These are phyloP conservation scores for Sclerotinia glacialis DNA, from an alignment of 2,329 filamentous ascomycete species.

Conservation along the genomic window DNA sequence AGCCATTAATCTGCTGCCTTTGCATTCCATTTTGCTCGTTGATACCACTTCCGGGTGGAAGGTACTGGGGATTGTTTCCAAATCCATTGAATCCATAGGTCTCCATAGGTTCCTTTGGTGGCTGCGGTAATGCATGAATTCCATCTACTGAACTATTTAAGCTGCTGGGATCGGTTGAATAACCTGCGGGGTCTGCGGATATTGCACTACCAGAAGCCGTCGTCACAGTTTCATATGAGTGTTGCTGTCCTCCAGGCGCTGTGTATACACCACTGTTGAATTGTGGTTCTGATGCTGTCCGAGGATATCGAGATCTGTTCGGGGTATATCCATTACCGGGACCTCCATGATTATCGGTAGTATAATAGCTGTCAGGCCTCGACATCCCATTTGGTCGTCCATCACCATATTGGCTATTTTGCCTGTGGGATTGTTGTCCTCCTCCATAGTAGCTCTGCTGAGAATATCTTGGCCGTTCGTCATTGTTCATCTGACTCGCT, in stretches of 20 bases:
- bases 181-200: slow-evolving; percentile 70
- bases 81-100: slow-evolving; percentile 59
- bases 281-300: slow-evolving; percentile 38
- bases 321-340: slow-evolving; percentile 38
- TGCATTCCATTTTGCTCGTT: slow-evolving; percentile 27
- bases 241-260: slow-evolving; percentile 33
- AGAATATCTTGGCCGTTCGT: slow-evolving; percentile 35
- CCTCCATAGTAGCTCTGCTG: slow-evolving; percentile 41
- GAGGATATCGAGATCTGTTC: slow-evolving; percentile 38
- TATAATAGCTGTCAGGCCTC: slow-evolving; percentile 47
- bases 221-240: slow-evolving; percentile 80
- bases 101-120: slow-evolving; percentile 53
- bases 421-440: slow-evolving; percentile 32
- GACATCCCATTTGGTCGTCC: slow-evolving; percentile 41
- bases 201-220: slow-evolving; percentile 70
- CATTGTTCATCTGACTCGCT: slow-evolving; percentile 37
- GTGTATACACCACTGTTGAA: slow-evolving; percentile 38
- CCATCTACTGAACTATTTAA: slow-evolving; percentile 90
- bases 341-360: slow-evolving; percentile 27
- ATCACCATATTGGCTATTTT: slow-evolving; percentile 33
- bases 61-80: slow-evolving; percentile 43
- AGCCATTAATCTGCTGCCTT: slow-evolving; percentile 28
- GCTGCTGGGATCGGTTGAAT: slow-evolving; percentile 82
- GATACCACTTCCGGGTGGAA: slow-evolving; percentile 41
- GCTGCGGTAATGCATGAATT: slow-evolving; percentile 54